These are phyloP conservation scores for Gracilaria gracilis DNA, from an alignment of 23 red algal genomes.

Conservation along the genomic window DNA sequence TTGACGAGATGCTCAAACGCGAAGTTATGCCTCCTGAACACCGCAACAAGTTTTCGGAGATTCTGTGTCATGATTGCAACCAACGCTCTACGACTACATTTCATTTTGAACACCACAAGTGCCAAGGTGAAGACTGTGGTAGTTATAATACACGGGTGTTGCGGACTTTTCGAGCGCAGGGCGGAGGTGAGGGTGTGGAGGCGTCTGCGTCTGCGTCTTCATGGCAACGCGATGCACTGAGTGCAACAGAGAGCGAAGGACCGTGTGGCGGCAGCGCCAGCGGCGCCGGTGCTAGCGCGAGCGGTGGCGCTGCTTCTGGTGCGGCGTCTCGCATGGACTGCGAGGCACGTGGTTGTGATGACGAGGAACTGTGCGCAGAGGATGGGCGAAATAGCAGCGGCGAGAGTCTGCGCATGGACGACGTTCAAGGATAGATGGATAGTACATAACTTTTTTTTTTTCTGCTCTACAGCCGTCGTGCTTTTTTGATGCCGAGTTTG, in stretches of 20 bases:
- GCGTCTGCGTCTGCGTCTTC: slow-evolving; percentile 27
- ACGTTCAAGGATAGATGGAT: not conserved
- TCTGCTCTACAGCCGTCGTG: not conserved
- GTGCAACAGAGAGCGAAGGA: not conserved
- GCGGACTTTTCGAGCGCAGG: slow-evolving; percentile 37
- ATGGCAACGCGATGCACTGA: not conserved
- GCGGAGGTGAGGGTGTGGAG: not conserved
- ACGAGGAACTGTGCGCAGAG: not conserved
- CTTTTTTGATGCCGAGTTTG: not conserved
- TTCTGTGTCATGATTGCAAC: slow-evolving; percentile 96
- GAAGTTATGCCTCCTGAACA: slow-evolving; percentile 75
- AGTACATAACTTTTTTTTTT: not conserved
- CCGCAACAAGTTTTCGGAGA: slow-evolving; percentile 66
- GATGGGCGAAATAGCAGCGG: slow-evolving; percentile 15
- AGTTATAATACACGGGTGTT: slow-evolving; percentile 92
- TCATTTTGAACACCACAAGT: slow-evolving; percentile 95
- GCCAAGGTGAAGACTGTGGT: slow-evolving; percentile 48
- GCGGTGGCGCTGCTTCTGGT: not conserved
- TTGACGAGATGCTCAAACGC: slow-evolving; percentile 65
- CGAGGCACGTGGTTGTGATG: not conserved
- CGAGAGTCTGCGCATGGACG: slow-evolving; percentile 17
- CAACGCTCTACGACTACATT: slow-evolving; percentile 55
- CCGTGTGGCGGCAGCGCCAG: not conserved
- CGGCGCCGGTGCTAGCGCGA: not conserved
- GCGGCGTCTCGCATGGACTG: not conserved